Base-by-base conservation (phyloP, 176 grass and related monocot genomes). In the Zizania latifolia region DNA sequence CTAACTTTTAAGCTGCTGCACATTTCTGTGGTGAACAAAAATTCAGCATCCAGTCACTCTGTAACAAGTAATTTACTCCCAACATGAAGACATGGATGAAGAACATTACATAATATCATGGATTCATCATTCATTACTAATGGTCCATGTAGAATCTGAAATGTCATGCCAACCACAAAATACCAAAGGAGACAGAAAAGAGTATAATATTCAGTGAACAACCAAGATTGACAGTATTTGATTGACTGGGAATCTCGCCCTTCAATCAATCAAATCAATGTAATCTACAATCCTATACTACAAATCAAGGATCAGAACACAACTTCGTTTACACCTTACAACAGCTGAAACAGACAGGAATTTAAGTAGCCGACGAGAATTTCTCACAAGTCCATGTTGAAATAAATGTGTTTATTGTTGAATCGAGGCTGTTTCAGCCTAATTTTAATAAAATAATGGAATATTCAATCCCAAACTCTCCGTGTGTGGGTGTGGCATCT, bases 261-360 rank as follows among this genome's bases (percentile, higher is more conserved):
- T 65, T 73, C 11, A 72, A 51, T n/a, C n/a, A 44, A 58, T 81
- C 11, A 48, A 24, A 68, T n/a, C 41, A 75, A 34, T 39, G 19
- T 41, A 4, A 56, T 53, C 71, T 70, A 61, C 7, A 58, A 17
- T 7, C 14, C 58, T 65, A 53, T 37, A 5, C 40, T 70, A 66
- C 65, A 8, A 17, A 31, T 22, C 8, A 70, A 57, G 5, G 5
- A 66, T 72, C 23, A 65, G 66, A 77, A 67, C 45, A 75, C 40
- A 26, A 26, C 74, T 28, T 58, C 46, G 65, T 19, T 33, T 37
- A 30, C 23, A 71, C 37, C 50, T 46, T 65, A 85, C 73, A 82
- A 33, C 50, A 61, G 38, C 30, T 87, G 74, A 57, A 53, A 24
- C 73, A 35, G 60, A 23, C 27, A 65, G 58, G 68, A 83, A 83